phyloP scores from a whole-genome alignment of 805 yeast genomes.

The Komagataella populi region DNA sequence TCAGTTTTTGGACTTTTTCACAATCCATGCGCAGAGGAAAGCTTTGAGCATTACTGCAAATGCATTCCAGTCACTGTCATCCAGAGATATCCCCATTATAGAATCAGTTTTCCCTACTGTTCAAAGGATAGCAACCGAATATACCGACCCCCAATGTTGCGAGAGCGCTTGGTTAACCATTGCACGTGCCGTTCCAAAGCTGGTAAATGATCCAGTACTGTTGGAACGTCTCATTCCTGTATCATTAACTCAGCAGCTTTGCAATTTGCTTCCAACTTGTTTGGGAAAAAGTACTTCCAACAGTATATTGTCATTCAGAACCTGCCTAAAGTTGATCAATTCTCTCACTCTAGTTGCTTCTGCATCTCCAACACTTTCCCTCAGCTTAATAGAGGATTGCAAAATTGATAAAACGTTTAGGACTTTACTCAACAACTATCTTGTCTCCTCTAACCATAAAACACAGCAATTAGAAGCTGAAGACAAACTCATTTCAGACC shows the following conservation, averaged over 20 bases:
- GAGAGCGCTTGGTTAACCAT: constrained; percentile 58
- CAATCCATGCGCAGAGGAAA: constrained; percentile 78
- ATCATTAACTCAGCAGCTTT: constrained; percentile 20
- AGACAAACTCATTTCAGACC: not conserved
- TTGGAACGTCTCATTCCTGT: constrained; percentile 29
- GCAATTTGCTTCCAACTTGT: constrained; percentile 14
- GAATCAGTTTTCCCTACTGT: constrained; percentile 37
- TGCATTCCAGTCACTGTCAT: constrained; percentile 23
- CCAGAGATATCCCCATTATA: not conserved
- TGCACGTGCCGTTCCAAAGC: constrained; percentile 40
- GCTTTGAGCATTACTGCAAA: constrained; percentile 64
- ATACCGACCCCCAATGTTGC: constrained; percentile 43
- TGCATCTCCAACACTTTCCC: constrained; percentile 28
- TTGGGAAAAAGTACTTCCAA: constrained; percentile 13
- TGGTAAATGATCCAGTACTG: constrained; percentile 24
- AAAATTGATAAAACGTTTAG: constrained; percentile 32
- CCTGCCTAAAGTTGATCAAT: constrained; percentile 26
- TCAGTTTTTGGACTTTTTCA: constrained; percentile 73
- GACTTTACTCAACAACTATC: constrained; percentile 22
- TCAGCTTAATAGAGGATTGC: constrained; percentile 30
- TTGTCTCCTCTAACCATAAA: not conserved
- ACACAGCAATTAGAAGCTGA: not conserved
- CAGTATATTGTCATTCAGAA: constrained; percentile 17
- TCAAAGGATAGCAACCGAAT: constrained; percentile 37
- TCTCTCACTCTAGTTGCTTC: constrained; percentile 30